phyloP scores from a whole-genome alignment of 768 basidiomycete species.

The Cyclocybe cylindracea region DNA sequence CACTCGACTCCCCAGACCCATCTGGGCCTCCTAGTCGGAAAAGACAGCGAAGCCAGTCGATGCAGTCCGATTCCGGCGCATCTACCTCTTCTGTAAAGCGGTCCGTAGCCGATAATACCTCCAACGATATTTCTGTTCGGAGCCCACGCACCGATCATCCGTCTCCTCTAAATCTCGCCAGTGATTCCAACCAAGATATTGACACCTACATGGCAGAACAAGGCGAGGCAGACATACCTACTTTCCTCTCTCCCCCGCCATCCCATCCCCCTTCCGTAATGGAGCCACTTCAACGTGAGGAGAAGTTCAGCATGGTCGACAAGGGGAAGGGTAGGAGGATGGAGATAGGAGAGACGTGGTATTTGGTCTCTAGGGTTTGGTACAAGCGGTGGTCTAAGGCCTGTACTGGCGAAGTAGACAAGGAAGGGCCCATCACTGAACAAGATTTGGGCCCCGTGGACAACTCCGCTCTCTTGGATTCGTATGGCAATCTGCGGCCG shows the following conservation, averaged over 20 bases:
- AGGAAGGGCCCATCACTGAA: conserved; percentile 63
- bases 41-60: conserved; percentile 74
- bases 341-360: conserved; percentile 76
- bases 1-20: conserved; percentile 36
- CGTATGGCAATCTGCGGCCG: conserved; percentile 45
- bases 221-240: conserved; percentile 40
- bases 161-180: conserved; percentile 37
- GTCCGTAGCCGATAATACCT: conserved; percentile 67
- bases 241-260: conserved; percentile 26
- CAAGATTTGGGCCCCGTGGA: conserved; percentile 73
- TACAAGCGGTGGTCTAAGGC: conserved; percentile 76
- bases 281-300: conserved; percentile 32
- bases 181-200: conserved; percentile 53
- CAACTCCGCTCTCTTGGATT: conserved; percentile 66
- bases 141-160: conserved; percentile 43
- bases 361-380: conserved; percentile 71
- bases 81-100: conserved; percentile 80
- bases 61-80: conserved; percentile 72
- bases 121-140: conserved; percentile 39
- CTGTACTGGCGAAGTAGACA: conserved; percentile 67
- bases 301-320: conserved; percentile 55
- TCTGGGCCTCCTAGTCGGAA: conserved; percentile 52
- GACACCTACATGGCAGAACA: conserved; percentile 70
- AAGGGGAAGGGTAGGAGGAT: conserved; percentile 48
- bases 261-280: conserved; percentile 20